Percentiles rank a stretch among this genome's conserved stretches.
phyloP scores from a whole-genome alignment of 305 asterid species.

The Vinca major region DNA sequence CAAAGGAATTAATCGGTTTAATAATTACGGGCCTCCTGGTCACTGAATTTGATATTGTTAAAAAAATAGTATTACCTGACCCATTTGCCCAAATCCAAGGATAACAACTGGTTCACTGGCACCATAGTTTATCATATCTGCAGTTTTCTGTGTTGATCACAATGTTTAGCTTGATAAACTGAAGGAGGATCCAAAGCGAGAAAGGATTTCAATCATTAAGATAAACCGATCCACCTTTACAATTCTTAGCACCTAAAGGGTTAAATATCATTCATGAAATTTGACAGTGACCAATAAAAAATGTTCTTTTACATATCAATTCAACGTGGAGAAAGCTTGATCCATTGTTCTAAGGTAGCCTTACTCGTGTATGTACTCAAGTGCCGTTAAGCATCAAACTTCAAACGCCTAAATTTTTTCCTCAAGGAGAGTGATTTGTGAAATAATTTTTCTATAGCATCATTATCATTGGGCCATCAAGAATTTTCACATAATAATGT shows the following conservation, averaged over 20 bases:
- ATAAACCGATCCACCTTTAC: neutral
- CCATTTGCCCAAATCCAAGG: conserved; percentile 94
- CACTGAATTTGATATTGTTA: conserved; percentile 9
- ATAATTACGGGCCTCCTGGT: conserved; percentile 14
- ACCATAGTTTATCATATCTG: conserved; percentile 51
- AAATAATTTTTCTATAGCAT: neutral
- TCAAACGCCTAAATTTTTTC: neutral
- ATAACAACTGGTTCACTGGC: conserved; percentile 87
- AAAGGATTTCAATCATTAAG: neutral
- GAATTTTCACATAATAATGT: neutral
- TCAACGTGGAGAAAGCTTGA: neutral
- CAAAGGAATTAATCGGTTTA: conserved; percentile 21
- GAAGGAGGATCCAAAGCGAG: neutral
- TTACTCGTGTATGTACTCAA: neutral
- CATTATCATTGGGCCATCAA: neutral
- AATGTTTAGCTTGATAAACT: conserved; percentile 22
- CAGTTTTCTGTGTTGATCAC: conserved; percentile 44
- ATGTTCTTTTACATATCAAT: neutral
- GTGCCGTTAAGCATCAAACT: neutral
- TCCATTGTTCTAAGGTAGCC: neutral
- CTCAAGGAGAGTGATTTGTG: neutral
- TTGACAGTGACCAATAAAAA: neutral
- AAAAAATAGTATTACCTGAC: conserved; percentile 53
- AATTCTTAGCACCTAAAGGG: neutral
- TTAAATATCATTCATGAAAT: neutral